phyloP scores from a whole-genome alignment of 202 grass and related monocot genomes.

The Carex arenaria region DNA sequence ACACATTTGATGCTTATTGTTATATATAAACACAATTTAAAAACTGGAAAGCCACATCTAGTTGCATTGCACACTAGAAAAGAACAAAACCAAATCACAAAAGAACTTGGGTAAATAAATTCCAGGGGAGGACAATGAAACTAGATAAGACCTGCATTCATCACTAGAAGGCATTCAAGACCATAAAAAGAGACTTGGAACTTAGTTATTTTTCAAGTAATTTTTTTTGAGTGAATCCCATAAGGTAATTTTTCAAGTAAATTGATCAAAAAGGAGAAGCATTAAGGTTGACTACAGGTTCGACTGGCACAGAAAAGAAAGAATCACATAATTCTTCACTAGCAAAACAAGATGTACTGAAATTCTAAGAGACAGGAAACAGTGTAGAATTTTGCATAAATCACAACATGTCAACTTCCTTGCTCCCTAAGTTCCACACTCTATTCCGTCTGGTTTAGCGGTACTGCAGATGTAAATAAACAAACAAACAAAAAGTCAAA shows the following conservation, averaged over 20 bases:
- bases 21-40: too few relatives aligned
- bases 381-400: conserved; percentile 8
- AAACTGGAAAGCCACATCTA: too few relatives aligned
- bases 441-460: background rate
- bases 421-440: background rate
- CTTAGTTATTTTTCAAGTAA: background rate
- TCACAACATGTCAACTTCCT: background rate
- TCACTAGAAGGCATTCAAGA: background rate
- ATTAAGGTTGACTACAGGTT: background rate
- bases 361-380: background rate
- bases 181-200: background rate
- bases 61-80: too few relatives aligned
- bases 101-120: background rate
- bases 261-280: background rate
- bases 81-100: background rate
- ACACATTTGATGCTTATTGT: too few relatives aligned
- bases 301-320: background rate
- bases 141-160: background rate
- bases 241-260: background rate
- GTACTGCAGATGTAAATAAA: background rate
- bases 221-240: too few relatives aligned
- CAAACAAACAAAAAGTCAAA: background rate
- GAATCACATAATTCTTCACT: background rate
- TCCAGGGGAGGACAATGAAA: background rate
- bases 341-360: background rate